Evolutionary conservation across 257 asterid genomes (phyloP).

Genomic region (Capsicum baccatum): DNA sequence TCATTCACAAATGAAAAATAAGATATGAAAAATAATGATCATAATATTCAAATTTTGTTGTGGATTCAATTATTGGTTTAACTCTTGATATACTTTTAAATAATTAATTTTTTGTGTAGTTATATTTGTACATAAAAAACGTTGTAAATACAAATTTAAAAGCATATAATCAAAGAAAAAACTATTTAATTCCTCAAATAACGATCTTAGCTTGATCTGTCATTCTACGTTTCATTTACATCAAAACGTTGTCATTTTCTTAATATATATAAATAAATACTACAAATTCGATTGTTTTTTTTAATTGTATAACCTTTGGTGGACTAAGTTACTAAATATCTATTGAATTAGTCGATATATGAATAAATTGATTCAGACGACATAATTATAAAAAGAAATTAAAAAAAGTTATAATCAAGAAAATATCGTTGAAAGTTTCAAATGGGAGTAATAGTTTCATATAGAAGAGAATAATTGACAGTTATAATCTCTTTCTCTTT

Average conservation of each 20-base stretch:
- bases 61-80: not conserved
- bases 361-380: too few species aligned
- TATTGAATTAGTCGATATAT: too few species aligned
- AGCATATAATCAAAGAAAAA: not conserved
- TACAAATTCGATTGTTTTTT: too few species aligned
- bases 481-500: constrained; percentile 23
- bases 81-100: not conserved
- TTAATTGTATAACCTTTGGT: too few species aligned
- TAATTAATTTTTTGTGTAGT: too few species aligned
- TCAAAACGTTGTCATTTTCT: not conserved
- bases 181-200: not conserved
- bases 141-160: too few species aligned
- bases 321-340: too few species aligned
- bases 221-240: not conserved
- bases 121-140: too few species aligned
- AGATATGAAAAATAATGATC: not conserved
- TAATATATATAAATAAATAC: not conserved
- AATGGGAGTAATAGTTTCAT: not conserved
- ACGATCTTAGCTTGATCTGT: not conserved
- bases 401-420: too few species aligned
- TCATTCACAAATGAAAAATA: not conserved
- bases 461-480: not conserved
- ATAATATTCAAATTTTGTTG: not conserved
- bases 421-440: too few species aligned
- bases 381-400: too few species aligned